Percentiles rank a stretch among this genome's conserved stretches.
phyloP scores from a whole-genome alignment of 2,329 filamentous ascomycete species.

The Pseudophaeomoniella oleicola region DNA sequence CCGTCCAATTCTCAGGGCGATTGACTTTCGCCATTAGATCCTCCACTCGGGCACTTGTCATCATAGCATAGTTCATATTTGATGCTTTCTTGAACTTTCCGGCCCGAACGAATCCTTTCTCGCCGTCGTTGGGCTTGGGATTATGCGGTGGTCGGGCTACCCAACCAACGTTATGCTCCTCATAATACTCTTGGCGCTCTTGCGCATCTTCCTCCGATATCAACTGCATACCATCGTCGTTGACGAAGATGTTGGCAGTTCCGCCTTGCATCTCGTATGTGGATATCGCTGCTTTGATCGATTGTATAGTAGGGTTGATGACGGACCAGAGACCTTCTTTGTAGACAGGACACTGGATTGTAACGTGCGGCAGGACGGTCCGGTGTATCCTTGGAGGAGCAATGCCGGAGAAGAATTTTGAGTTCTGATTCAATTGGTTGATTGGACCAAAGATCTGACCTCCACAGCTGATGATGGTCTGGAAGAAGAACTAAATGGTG shows the following conservation, averaged over 20 bases:
- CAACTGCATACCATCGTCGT: slow-evolving; percentile 24
- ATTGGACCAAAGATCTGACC: slow-evolving; percentile 30
- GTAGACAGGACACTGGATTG: slow-evolving; percentile 78
- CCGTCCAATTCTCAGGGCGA: slow-evolving; percentile 12
- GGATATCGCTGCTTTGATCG: slow-evolving; percentile 42
- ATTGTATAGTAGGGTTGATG: slow-evolving; percentile 41
- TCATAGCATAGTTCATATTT: slow-evolving; percentile 61
- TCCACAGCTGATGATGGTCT: slow-evolving; percentile 25
- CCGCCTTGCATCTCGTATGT: slow-evolving; percentile 40
- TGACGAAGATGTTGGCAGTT: slow-evolving; percentile 22
- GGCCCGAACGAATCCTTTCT: slow-evolving; percentile 20
- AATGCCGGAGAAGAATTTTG: slow-evolving; percentile 30
- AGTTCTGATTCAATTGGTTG: slow-evolving; percentile 27
- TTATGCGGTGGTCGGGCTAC: slow-evolving; percentile 36
- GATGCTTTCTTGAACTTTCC: slow-evolving; percentile 62
- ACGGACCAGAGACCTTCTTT: slow-evolving; percentile 67
- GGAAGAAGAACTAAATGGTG: slow-evolving; percentile 28
- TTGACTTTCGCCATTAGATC: slow-evolving; percentile 29
- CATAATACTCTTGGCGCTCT: slow-evolving; percentile 32
- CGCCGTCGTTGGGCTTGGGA: slow-evolving; percentile 20
- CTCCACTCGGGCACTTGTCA: slow-evolving; percentile 48
- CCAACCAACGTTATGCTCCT: slow-evolving; percentile 36
- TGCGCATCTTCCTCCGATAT: slow-evolving; percentile 26
- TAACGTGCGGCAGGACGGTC: slow-evolving; percentile 35
- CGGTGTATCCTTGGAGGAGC: slow-evolving; percentile 22